Percentiles rank a stretch among this genome's conserved stretches.
phyloP scores from a whole-genome alignment of 441 rosid genomes.

The Dalechampia spathulata region DNA sequence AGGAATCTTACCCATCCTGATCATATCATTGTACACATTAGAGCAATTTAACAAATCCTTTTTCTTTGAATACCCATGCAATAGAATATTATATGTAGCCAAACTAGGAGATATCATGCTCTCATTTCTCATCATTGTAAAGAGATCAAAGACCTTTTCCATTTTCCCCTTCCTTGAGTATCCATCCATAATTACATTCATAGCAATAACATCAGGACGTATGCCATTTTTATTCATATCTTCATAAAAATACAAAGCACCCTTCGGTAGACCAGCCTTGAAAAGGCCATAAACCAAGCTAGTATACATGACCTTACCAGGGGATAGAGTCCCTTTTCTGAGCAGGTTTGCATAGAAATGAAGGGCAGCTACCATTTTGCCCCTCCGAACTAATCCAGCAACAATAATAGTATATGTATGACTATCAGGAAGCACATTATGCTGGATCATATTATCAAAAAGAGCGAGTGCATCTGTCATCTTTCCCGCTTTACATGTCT shows the following conservation, averaged over 20 bases:
- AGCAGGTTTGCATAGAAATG: slow-evolving; percentile 42
- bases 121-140: slow-evolving; percentile 32
- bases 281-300: slow-evolving; percentile 64
- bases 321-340: slow-evolving; percentile 32
- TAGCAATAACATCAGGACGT: slow-evolving; percentile 45
- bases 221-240: slow-evolving; percentile 42
- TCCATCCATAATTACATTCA: slow-evolving; percentile 52
- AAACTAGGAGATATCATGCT: slow-evolving; percentile 40
- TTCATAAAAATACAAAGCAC: slow-evolving; percentile 37
- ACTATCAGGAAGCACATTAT: slow-evolving; percentile 50
- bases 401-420: slow-evolving; percentile 59
- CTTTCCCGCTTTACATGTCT: slow-evolving; percentile 48
- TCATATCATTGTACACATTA: slow-evolving; percentile 40
- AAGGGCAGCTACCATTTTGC: slow-evolving; percentile 59
- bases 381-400: slow-evolving; percentile 60
- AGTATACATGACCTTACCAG: slow-evolving; percentile 43
- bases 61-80: slow-evolving; percentile 68
- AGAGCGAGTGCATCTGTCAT: slow-evolving; percentile 54
- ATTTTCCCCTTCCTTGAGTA: slow-evolving; percentile 59
- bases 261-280: slow-evolving; percentile 58
- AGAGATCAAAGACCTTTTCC: slow-evolving; percentile 30
- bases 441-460: slow-evolving; percentile 56
- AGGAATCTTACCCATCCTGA: slow-evolving; percentile 37
- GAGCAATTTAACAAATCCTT: slow-evolving; percentile 42
- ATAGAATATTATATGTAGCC: slow-evolving; percentile 64